A percentile compares a stretch with the other conserved stretches of the same genome.
These are phyloP conservation scores for Solanum sejunctum DNA, from an alignment of 257 asterid species.

Conservation along the genomic window DNA sequence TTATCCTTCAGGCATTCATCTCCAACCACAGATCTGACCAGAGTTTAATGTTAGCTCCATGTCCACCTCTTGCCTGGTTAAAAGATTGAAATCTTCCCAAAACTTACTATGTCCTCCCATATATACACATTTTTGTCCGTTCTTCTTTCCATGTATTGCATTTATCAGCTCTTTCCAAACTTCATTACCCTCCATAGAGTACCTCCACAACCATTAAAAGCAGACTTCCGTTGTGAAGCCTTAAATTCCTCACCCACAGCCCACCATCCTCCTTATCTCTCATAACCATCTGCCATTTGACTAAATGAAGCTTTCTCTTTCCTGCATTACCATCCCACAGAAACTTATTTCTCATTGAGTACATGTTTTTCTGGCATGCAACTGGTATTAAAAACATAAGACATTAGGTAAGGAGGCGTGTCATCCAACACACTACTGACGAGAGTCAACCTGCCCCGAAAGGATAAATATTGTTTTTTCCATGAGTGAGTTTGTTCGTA, in stretches of 20 bases:
- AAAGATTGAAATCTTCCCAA: background rate
- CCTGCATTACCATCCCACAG: background rate
- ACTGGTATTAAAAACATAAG: background rate
- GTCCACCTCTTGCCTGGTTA: background rate
- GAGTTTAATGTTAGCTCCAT: background rate
- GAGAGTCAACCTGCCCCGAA: background rate
- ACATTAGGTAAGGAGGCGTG: background rate
- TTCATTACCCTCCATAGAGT: background rate
- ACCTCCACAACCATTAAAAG: background rate
- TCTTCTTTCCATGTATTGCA: background rate
- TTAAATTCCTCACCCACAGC: background rate
- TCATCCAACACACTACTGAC: background rate
- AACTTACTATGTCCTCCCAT: background rate
- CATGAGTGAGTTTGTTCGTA: background rate
- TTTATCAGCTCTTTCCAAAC: background rate
- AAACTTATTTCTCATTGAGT: background rate
- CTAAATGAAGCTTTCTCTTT: background rate
- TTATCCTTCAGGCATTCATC: background rate
- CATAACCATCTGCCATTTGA: background rate
- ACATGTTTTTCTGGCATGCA: background rate
- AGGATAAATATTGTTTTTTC: background rate
- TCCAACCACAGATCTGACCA: background rate
- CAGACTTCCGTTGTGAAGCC: background rate
- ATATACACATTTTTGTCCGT: background rate
- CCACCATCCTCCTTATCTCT: background rate